Percentiles rank a stretch among this genome's conserved stretches.
Evolutionary conservation across 139 green algal genomes (phyloP).

Genomic region (Coccomyxa sp.): DNA sequence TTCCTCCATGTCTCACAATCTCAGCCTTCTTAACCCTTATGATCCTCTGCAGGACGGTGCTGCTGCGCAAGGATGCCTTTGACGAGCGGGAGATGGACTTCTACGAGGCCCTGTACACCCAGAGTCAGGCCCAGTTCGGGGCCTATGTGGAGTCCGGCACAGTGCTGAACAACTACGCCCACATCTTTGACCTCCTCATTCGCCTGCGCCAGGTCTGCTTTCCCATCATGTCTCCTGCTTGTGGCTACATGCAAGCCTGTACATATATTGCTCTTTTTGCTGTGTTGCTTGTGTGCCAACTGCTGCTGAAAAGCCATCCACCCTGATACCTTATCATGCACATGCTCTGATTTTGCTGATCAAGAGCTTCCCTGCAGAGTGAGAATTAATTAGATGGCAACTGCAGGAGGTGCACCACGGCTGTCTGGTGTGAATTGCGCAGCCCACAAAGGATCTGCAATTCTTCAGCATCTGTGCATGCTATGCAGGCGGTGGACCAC

Average conservation of each 20-base stretch:
- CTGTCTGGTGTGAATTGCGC: too few relatives aligned
- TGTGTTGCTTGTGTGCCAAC: too few relatives aligned
- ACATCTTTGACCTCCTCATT: conserved; percentile 96
- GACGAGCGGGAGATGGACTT: conserved; percentile 85
- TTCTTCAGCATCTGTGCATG: neutral
- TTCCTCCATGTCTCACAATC: too few relatives aligned
- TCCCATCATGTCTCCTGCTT: neutral
- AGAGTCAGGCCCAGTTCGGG: conserved; percentile 77
- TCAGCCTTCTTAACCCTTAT: too few relatives aligned
- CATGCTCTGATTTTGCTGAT: too few relatives aligned
- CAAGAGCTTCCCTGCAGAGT: too few relatives aligned
- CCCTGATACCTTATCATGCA: too few relatives aligned
- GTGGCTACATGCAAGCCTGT: too few relatives aligned
- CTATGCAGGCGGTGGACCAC: conserved; percentile 74
- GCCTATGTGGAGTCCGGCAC: conserved; percentile 65
- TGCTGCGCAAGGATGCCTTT: conserved; percentile 68
- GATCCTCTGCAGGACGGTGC: conserved; percentile 54
- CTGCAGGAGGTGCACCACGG: too few relatives aligned
- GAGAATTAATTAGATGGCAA: too few relatives aligned
- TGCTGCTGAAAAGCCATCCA: too few relatives aligned
- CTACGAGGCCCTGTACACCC: conserved; percentile 85
- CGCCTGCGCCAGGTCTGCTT: conserved; percentile 54
- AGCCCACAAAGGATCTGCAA: neutral
- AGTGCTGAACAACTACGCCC: conserved; percentile 71
- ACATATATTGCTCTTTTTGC: too few relatives aligned